Conservation (phyloP, 2,329 filamentous ascomycete genomes). For the Pseudogymnoascus sp. region DNA sequence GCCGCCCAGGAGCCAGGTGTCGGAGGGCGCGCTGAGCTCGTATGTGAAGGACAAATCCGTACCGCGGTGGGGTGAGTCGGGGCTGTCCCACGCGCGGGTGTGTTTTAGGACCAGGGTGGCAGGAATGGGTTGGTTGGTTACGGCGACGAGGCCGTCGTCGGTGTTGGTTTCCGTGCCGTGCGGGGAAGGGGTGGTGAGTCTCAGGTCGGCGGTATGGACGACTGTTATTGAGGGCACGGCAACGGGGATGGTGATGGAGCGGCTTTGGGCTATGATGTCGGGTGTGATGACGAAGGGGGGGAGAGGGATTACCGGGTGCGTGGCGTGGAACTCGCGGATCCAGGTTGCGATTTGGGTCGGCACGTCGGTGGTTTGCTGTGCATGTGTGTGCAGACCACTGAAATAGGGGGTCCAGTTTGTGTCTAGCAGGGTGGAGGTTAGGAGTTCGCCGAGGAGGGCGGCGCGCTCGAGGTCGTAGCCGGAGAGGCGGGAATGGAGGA, state of each 20-base stretch:
- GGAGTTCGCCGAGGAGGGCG: slow-evolving; percentile 45
- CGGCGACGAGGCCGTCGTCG: slow-evolving; percentile 35
- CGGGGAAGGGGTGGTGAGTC: slow-evolving; percentile 30
- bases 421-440: slow-evolving; percentile 41
- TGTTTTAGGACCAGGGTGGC: slow-evolving; percentile 56
- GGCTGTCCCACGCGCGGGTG: slow-evolving; percentile 56
- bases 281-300: slow-evolving; percentile 19
- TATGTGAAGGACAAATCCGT: slow-evolving; percentile 68
- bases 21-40: slow-evolving; percentile 66
- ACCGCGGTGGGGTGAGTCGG: slow-evolving; percentile 28
- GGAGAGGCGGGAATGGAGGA: slow-evolving; percentile 39
- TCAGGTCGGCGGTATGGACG: slow-evolving; percentile 70
- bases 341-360: slow-evolving; percentile 20
- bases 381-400: slow-evolving; percentile 33
- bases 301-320: slow-evolving; percentile 20
- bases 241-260: slow-evolving; percentile 77
- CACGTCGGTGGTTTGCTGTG: slow-evolving; percentile 19
- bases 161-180: slow-evolving; percentile 29
- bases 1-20: slow-evolving; percentile 80
- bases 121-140: slow-evolving; percentile 57
- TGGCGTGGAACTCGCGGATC: slow-evolving; percentile 22
- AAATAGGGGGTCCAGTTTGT: slow-evolving; percentile 45
- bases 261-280: slow-evolving; percentile 35
- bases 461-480: slow-evolving; percentile 50
- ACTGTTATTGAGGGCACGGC: slow-evolving; percentile 79